A percentile compares a stretch with the other conserved stretches of the same genome.
These are phyloP conservation scores for Taxillus chinensis DNA, from an alignment of 164 flowering plant species.

Conservation along the genomic window DNA sequence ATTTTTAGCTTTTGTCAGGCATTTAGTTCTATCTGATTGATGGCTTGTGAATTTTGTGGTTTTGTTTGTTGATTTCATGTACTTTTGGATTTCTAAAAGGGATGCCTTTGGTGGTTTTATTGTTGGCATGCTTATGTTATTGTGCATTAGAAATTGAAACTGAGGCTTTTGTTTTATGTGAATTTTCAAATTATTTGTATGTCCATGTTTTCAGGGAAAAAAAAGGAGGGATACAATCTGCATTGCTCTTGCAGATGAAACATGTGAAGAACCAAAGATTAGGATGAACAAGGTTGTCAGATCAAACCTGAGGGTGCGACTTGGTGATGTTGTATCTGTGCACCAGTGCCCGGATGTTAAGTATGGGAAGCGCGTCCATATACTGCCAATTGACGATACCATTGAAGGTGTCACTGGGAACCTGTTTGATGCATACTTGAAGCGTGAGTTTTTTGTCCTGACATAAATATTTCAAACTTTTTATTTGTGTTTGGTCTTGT, in stretches of 20 bases:
- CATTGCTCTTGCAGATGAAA: slow-evolving; percentile 20
- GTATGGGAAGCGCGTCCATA: slow-evolving; percentile 28
- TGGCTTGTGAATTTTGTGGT: neutral
- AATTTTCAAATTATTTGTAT: slow-evolving; percentile 21
- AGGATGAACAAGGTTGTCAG: slow-evolving; percentile 22
- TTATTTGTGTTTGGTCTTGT: neutral
- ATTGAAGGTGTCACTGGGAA: slow-evolving; percentile 35
- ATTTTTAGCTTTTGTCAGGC: neutral
- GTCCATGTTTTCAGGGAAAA: slow-evolving; percentile 26
- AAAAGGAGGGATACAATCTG: slow-evolving; percentile 27
- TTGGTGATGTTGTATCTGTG: slow-evolving; percentile 31
- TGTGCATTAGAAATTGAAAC: neutral
- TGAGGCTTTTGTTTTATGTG: slow-evolving; percentile 8
- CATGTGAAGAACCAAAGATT: slow-evolving; percentile 29
- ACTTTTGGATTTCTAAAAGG: neutral
- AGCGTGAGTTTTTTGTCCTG: slow-evolving; percentile 12
- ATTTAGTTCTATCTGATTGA: neutral
- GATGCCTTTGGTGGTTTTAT: neutral
- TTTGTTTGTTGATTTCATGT: neutral
- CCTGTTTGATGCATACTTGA: slow-evolving; percentile 29
- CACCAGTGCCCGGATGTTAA: slow-evolving; percentile 30
- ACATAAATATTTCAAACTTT: neutral
- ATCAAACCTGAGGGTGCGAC: slow-evolving; percentile 27
- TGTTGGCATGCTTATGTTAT: neutral
- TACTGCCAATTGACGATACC: slow-evolving; percentile 31